These are phyloP conservation scores for Daucus carota DNA, from an alignment of 129 eudicot genomes.

Conservation along the genomic window DNA sequence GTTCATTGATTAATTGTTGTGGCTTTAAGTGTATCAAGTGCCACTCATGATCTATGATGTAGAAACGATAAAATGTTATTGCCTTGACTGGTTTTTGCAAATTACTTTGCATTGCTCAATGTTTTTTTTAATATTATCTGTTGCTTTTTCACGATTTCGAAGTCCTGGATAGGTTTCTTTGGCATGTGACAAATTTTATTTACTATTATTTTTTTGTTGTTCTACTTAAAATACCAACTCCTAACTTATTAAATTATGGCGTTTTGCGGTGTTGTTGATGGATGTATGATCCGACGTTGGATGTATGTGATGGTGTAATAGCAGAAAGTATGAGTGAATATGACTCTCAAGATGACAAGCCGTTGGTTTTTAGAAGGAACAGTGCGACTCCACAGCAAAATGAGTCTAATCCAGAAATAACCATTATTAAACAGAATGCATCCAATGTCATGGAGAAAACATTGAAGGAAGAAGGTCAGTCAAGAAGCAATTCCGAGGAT, in stretches of 20 bases:
- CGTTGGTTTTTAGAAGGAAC: conserved; percentile 55
- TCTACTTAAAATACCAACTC: not conserved
- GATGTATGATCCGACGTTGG: not conserved
- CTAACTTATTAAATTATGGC: not conserved
- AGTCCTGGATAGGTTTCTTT: not conserved
- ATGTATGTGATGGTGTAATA: not conserved
- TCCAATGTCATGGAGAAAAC: conserved; percentile 15
- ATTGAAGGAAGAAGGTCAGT: conserved; percentile 16
- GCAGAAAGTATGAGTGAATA: conserved; percentile 37
- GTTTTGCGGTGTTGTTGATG: not conserved
- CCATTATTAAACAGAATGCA: conserved; percentile 21
- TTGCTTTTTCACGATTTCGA: not conserved
- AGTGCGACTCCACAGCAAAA: conserved; percentile 26
- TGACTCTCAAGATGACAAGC: conserved; percentile 56
- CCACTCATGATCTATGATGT: not conserved
- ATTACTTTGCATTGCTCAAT: not conserved
- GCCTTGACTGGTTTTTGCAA: not conserved
- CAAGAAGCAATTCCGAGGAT: conserved; percentile 43
- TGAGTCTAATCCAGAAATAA: conserved; percentile 20
- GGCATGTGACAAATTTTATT: not conserved
- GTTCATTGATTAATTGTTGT: not conserved
- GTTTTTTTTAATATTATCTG: not conserved
- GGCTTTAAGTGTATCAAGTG: not conserved
- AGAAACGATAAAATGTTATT: not conserved
- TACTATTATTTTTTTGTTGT: not conserved